phyloP scores from a whole-genome alignment of 148 eudicot genomes.

The Dianthus caryophyllus region DNA sequence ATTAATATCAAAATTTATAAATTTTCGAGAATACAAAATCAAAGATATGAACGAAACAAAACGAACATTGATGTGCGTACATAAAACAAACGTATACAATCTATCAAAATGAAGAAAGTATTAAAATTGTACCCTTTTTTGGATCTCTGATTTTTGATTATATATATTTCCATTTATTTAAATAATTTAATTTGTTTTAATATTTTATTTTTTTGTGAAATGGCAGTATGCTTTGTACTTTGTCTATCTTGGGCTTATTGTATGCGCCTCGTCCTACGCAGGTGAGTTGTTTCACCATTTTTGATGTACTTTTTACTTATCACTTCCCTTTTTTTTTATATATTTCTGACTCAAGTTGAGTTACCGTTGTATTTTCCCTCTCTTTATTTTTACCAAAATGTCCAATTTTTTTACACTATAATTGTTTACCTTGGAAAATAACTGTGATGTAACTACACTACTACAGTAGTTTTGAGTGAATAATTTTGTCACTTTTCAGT shows the following conservation, averaged over 20 bases:
- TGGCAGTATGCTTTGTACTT: conserved; percentile 95
- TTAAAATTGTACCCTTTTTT: neutral
- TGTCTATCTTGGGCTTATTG: conserved; percentile 91
- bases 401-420: neutral
- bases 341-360: neutral
- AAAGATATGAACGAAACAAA: no score
- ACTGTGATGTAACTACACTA: neutral
- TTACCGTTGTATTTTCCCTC: neutral
- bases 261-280: conserved; percentile 85
- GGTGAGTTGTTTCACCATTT: conserved; percentile 45
- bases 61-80: no score
- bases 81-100: no score
- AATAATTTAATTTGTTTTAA: no score
- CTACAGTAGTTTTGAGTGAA: no score
- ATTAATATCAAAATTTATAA: no score
- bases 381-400: neutral
- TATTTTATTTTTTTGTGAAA: conserved; percentile 7
- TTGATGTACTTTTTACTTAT: neutral
- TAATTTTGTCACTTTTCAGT: no score
- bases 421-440: neutral
- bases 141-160: conserved; percentile 27
- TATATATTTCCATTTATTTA: neutral
- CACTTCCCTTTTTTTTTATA: conserved; percentile 1
- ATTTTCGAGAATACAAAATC: no score
- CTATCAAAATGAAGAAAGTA: no score